Conservation (phyloP, 2,329 filamentous ascomycete species). For the Aspergillus sp. region DNA sequence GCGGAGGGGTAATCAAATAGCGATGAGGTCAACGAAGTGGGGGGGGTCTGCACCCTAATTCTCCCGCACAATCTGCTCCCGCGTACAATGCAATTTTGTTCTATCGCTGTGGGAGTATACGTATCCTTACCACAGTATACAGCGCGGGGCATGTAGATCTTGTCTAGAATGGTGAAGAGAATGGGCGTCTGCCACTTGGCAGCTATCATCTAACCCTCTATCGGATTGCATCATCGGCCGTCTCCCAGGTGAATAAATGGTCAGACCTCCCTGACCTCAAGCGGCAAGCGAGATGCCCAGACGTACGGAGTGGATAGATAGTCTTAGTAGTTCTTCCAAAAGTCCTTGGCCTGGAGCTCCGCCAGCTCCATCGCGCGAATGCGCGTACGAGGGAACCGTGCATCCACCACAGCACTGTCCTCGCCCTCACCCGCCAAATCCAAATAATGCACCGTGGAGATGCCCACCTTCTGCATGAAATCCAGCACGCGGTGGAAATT, state of each 20-base stretch:
- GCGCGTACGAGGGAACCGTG: constrained; percentile 36
- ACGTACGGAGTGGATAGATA: no score
- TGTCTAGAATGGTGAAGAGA: not conserved
- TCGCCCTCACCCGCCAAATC: constrained; percentile 22
- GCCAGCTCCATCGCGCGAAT: constrained; percentile 29
- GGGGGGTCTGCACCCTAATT: constrained; percentile 1
- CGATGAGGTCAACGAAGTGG: not conserved
- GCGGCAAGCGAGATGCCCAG: not conserved
- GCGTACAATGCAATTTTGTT: no score
- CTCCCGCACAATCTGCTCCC: not conserved
- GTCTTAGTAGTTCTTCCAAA: constrained; percentile 22
- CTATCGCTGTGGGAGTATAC: not conserved
- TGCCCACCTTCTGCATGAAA: constrained; percentile 59
- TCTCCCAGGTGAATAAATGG: no score
- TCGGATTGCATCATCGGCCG: not conserved
- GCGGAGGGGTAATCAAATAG: not conserved
- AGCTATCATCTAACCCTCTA: not conserved
- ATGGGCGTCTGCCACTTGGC: not conserved
- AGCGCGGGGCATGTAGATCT: not conserved
- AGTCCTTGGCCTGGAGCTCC: constrained; percentile 34
- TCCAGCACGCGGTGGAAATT: constrained; percentile 71
- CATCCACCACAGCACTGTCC: constrained; percentile 24
- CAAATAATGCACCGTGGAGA: constrained; percentile 39
- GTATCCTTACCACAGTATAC: not conserved
- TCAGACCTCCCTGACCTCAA: no score